Evolutionary conservation across 352 stramenopile species (phyloP).

Genomic region (Plasmopara halstedii): DNA sequence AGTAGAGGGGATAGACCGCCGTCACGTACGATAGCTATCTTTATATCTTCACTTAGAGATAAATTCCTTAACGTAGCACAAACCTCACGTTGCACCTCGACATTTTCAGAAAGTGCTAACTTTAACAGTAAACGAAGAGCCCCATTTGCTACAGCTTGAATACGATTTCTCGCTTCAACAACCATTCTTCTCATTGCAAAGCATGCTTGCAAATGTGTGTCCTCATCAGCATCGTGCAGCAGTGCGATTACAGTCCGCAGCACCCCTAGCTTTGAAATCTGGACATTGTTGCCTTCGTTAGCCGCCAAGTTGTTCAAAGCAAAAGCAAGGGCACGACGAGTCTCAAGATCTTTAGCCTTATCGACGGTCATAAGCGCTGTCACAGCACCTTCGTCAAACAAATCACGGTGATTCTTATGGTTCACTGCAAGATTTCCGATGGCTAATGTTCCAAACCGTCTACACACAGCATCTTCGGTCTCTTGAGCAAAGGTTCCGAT

Average conservation of each 20-base stretch:
- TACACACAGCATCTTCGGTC: constrained; percentile 68
- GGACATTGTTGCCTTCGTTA: constrained; percentile 85
- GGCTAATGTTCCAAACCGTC: constrained; percentile 87
- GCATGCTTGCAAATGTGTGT: constrained; percentile 90
- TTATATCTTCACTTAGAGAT: constrained; percentile 89
- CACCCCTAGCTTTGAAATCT: constrained; percentile 83
- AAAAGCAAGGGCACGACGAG: constrained; percentile 88
- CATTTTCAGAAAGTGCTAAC: constrained; percentile 70
- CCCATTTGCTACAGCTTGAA: constrained; percentile 89
- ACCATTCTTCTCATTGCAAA: constrained; percentile 91
- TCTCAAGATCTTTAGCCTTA: constrained; percentile 84
- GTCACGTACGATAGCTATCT: constrained; percentile 86
- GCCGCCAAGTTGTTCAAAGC: constrained; percentile 91
- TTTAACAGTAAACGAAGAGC: constrained; percentile 85
- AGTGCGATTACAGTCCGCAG: constrained; percentile 80
- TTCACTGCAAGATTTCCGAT: constrained; percentile 90
- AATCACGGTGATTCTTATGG: constrained; percentile 81
- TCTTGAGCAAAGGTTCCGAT: constrained; percentile 83
- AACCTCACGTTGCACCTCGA: constrained; percentile 92
- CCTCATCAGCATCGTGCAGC: constrained; percentile 83
- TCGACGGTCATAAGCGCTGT: constrained; percentile 85
- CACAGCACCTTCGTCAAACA: constrained; percentile 90
- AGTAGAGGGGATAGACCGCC: constrained; percentile 80
- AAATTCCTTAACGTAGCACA: constrained; percentile 89
- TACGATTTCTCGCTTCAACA: constrained; percentile 86